Evolutionary conservation across 768 basidiomycete species (phyloP).

Genomic region (Chalciporus pseudorubinellus): DNA sequence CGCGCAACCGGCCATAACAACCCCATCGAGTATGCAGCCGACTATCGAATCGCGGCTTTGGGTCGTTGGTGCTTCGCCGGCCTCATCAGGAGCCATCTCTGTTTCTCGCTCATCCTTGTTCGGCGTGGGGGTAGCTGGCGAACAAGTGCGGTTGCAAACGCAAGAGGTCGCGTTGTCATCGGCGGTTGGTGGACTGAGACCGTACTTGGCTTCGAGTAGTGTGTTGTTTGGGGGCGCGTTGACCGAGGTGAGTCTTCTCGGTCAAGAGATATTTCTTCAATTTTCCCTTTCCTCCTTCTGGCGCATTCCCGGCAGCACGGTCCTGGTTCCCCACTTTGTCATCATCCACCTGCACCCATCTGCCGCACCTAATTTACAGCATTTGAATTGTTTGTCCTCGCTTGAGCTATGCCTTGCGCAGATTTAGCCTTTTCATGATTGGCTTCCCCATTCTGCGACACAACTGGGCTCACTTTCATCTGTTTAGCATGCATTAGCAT

Average conservation of each 20-base stretch:
- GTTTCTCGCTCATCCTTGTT: constrained; percentile 28
- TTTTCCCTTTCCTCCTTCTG: constrained; percentile 1
- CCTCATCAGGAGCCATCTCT: constrained; percentile 4
- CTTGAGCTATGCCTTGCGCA: not conserved
- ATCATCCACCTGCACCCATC: too few species aligned
- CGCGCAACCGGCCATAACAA: constrained; percentile 5
- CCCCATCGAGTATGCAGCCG: not conserved
- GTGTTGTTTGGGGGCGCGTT: constrained; percentile 42
- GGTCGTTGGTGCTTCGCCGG: constrained; percentile 5
- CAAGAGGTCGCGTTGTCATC: not conserved
- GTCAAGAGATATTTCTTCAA: constrained; percentile 5
- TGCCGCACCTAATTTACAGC: not conserved
- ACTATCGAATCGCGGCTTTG: constrained; percentile 22
- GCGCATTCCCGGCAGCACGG: not conserved
- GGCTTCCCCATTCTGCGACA: constrained; percentile 3
- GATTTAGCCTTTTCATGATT: constrained; percentile 11
- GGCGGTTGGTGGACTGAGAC: not conserved
- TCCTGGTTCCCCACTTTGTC: not conserved
- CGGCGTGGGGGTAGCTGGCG: constrained; percentile 9
- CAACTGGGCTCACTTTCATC: constrained; percentile 9
- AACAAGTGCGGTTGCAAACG: not conserved
- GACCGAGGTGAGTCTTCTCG: constrained; percentile 14
- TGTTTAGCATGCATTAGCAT: constrained; percentile 3
- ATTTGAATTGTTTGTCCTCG: not conserved
- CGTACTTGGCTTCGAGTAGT: constrained; percentile 36